Base-by-base conservation (phyloP, 257 asterid species). In the Nicotiana obtusifolia region DNA sequence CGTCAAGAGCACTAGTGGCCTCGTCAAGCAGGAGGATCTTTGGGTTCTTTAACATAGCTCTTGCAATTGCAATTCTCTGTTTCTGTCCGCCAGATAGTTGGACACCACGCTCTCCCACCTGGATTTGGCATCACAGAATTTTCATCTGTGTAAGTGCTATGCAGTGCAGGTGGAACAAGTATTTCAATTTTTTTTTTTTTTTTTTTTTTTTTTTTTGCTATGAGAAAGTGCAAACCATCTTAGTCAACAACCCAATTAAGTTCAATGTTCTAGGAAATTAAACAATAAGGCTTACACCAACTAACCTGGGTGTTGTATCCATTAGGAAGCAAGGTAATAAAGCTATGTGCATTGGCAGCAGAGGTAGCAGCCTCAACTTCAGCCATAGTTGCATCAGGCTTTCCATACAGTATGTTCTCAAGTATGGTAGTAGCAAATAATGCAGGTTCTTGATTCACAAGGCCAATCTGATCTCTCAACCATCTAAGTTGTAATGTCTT, bases 81-180 rank as follows among this genome's bases (percentile, higher is more conserved):
- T 95, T 95, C 84, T 95, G 98, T 47, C 98, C 98, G 49, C 98
- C 98, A 7, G 98, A 95, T 28, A 95, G 95, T 76, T 95, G 98
- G 82, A 92, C 90, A 0, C 98, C 98, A n/a, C 97, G 98, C 88
- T 96, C 99, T 78, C 99, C 99, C 19, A 90, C 99, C 99, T 96
- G 86, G 35, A 80, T 69, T 80, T 73, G n/a, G 47, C 59, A 62
- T 13, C 8, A 1, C 53, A 54, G 37, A 41, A 13, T n/a, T 6
- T 68, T 44, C 7, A 19, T n/a, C n/a, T 26, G 69, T 41, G 8
- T 41, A 41, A 7, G 47, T 41, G 47, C 47, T 7, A 41, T 7
- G 10, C 47, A 41, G 47, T 41, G 2, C 47, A 41, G 47, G 47
- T 41, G 47, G 47, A 41, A 41, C 10, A 0, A 41, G 56, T 49